These are phyloP conservation scores for Xylaria sp. DNA, from an alignment of 2,329 filamentous ascomycete genomes.

Conservation along the genomic window DNA sequence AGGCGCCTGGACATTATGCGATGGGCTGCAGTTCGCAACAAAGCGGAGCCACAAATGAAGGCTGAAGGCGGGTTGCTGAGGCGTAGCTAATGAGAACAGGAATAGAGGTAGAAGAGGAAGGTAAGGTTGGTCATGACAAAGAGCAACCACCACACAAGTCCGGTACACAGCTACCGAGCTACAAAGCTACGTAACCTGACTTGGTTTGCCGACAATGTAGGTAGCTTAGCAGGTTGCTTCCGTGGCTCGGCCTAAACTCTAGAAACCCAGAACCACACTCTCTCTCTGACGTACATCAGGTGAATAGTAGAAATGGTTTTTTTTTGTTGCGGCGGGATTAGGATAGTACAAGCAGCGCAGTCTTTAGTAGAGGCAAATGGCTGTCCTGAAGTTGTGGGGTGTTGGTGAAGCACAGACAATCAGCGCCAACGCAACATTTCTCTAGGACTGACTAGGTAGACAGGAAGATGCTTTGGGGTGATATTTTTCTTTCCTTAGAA, in stretches of 20 bases:
- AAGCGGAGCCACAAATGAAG: constrained; percentile 17
- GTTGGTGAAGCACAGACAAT: constrained; percentile 28
- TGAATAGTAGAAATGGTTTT: constrained; percentile 3
- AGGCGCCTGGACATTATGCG: constrained; percentile 31
- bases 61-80: constrained; percentile 21
- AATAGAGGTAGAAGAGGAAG: background rate
- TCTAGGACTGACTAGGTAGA: background rate
- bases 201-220: constrained; percentile 21
- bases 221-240: constrained; percentile 3
- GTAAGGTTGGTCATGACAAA: constrained; percentile 22
- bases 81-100: constrained; percentile 6
- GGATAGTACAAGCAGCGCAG: constrained; percentile 36
- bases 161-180: constrained; percentile 22
- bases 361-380: constrained; percentile 26
- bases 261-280: background rate
- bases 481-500: background rate
- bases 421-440: constrained; percentile 35
- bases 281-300: constrained; percentile 8
- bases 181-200: constrained; percentile 28
- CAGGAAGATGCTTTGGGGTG: background rate
- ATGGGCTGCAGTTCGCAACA: constrained; percentile 24
- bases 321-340: constrained; percentile 7
- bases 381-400: constrained; percentile 20
- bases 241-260: constrained; percentile 13
- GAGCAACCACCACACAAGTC: constrained; percentile 16